Conservation (phyloP, 176 grass and related monocot species). For the Aechmea fasciata region DNA sequence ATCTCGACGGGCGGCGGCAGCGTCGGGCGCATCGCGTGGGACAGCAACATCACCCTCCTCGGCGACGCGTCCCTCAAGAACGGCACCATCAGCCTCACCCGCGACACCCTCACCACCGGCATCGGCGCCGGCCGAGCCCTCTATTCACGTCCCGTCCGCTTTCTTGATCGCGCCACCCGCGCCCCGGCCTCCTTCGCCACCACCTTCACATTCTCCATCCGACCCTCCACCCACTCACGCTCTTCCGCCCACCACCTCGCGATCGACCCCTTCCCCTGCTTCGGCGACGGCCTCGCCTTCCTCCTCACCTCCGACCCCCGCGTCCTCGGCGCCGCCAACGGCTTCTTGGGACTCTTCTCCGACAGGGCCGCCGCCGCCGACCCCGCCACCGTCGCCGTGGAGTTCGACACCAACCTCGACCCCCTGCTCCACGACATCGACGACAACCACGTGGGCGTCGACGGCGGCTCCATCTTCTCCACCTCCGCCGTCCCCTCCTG, state of each 20-base stretch:
- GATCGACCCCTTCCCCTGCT: conserved; percentile 28
- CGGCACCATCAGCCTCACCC: conserved; percentile 24
- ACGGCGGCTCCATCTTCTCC: too few relatives aligned
- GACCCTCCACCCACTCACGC: conserved; percentile 1
- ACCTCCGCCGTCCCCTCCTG: too few relatives aligned
- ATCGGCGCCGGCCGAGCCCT: conserved; percentile 39
- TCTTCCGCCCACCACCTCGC: conserved; percentile 23
- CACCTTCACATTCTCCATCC: conserved; percentile 52
- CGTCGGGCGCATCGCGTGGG: conserved; percentile 42
- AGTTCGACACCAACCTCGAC: background rate
- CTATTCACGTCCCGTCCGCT: conserved; percentile 45
- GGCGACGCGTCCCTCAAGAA: conserved; percentile 47
- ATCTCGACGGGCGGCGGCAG: conserved; percentile 37
- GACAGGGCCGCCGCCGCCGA: background rate
- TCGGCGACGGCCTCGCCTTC: conserved; percentile 15
- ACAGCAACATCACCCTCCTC: conserved; percentile 62
- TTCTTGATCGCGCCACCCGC: conserved; percentile 26
- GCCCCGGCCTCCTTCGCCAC: conserved; percentile 41
- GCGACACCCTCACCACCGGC: conserved; percentile 14
- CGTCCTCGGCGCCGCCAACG: background rate
- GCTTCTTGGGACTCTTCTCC: background rate
- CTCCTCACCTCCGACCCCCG: background rate
- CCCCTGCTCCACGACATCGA: too few relatives aligned
- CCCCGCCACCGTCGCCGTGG: background rate
- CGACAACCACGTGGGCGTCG: too few relatives aligned